Base-by-base conservation (phyloP, 768 basidiomycete species). In the Amyloporia xantha region DNA sequence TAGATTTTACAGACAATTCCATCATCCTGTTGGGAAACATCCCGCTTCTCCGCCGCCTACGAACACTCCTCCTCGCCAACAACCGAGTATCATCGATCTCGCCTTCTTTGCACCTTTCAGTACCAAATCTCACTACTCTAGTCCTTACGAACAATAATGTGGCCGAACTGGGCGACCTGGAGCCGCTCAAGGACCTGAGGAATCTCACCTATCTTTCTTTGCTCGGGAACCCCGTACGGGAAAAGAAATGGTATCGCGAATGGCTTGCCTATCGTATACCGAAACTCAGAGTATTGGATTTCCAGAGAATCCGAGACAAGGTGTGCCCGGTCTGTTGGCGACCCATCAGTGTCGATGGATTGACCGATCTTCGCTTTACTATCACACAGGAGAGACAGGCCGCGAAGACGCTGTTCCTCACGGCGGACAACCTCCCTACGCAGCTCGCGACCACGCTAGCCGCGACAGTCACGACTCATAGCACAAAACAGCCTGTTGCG, bases 231-330 rank as follows among this genome's bases (percentile, higher is more conserved):
- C 90, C 92, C 48, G 88, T 93, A 26, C 71, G 76, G 64, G 86
- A 92, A 72, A 88, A 87, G 76, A 90, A 91, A 79, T 90, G 86
- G 82, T 95, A 94, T 74, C 87, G 91, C 73, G 89, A 91, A 73
- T 95, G 91, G 91, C 80, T 93, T 74, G 82, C 88, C 59, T 91
- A 82, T 81, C 81, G 84, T 72, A 75, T 91, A 74, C 82, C 85
- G 67, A 77, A 78, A 63, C 77, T 95, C 63, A 83, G 92, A 77
- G 87, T 91, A 71, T 76, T 95, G 64, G 91, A 95, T 79, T 95
- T 90, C 71, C 87, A 91, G 77, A 82, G 91, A 70, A 88, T 95
- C 61, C 83, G 86, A 66, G 91, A 93, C 68, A 91, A 92, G 82
- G 91, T 92, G 73, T 74, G 84, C 71, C 68, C 66, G 70, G 66